Evolutionary conservation across 2,329 filamentous ascomycete genomes (phyloP).

Genomic region (Chaetomium globosum): DNA sequence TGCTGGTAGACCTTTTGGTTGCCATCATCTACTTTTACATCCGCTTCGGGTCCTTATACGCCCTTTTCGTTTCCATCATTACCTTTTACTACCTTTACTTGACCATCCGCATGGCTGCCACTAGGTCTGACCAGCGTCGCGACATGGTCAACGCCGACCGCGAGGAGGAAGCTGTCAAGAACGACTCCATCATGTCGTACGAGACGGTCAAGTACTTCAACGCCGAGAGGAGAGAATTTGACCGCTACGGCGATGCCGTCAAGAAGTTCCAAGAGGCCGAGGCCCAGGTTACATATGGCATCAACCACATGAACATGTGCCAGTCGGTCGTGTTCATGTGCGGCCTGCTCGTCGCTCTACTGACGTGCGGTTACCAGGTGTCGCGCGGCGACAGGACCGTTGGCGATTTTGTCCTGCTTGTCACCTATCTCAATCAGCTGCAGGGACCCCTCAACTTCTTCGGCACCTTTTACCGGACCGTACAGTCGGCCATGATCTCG

Average conservation of each 20-base stretch:
- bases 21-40: conserved; percentile 81
- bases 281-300: conserved; percentile 73
- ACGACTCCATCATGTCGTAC: conserved; percentile 98
- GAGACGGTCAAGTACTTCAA: conserved; percentile 94
- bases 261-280: conserved; percentile 72
- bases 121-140: conserved; percentile 84
- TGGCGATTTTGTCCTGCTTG: conserved; percentile 71
- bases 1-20: conserved; percentile 85
- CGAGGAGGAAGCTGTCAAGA: conserved; percentile 96
- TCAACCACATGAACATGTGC: conserved; percentile 78
- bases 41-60: conserved; percentile 84
- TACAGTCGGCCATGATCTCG: conserved; percentile 96
- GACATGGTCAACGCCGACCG: conserved; percentile 94
- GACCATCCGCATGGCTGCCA: conserved; percentile 93
- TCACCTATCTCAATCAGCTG: conserved; percentile 78
- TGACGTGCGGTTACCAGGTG: conserved; percentile 77
- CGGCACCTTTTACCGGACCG: conserved; percentile 92
- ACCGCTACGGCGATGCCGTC: conserved; percentile 71
- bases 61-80: conserved; percentile 83
- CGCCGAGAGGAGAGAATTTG: conserved; percentile 77
- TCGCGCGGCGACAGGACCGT: conserved; percentile 65
- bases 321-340: conserved; percentile 80
- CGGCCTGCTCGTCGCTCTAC: conserved; percentile 70
- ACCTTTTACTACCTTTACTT: conserved; percentile 97
- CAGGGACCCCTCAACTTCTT: conserved; percentile 84